Evolutionary conservation across 129 eudicot species (phyloP), one percentile per base, ranked within the genome.

Genomic region (Rutidosis leptorrhynchoides): DNA sequence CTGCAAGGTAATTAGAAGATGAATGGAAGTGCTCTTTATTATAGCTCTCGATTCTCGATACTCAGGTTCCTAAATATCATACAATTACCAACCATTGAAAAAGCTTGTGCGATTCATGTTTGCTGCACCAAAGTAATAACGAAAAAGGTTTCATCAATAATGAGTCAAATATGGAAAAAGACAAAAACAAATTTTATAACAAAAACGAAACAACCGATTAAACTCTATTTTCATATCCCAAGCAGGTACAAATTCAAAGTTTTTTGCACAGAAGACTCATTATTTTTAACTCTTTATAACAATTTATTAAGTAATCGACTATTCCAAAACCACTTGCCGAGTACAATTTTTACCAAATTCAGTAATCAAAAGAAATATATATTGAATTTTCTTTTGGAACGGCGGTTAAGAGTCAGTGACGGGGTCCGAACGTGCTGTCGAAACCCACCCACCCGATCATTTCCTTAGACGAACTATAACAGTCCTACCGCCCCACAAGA

Each of bases 81-180:
- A 64, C 71, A 43, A 64, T 48, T 64, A 59, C 58, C 45, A 33
- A 24, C 30, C 49, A 21, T 51, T 29, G 15, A 20, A 49, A 46
- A 65, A 17, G 29, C 60, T n/a, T 72, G 27, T n/a, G 70, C 24
- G 43, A 72, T 53, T 29, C 58, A 7, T 40, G 23, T 64, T 73
- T 8, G 65, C 71, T 53, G 71, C 71, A 54, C 3, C 32, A 62
- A 42, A 30, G 20, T 4, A 20, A 25, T 12, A 25, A 17, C n/a
- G 15, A 11, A 37, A 25, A 42, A 25, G 4, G 2, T 28, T 15
- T 16, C 27, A 54, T 11, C 16, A 21, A 54, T 54, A 40, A 11
- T 40, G 5, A 5, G n/a, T 40, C 46, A 40, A 40, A 40, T 40
- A n/a, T n/a, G n/a, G n/a, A n/a, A n/a, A n/a, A n/a, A 5, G 46